These are phyloP conservation scores for Dactylellina leptospora DNA, from an alignment of 2,329 filamentous ascomycete genomes.

Conservation along the genomic window DNA sequence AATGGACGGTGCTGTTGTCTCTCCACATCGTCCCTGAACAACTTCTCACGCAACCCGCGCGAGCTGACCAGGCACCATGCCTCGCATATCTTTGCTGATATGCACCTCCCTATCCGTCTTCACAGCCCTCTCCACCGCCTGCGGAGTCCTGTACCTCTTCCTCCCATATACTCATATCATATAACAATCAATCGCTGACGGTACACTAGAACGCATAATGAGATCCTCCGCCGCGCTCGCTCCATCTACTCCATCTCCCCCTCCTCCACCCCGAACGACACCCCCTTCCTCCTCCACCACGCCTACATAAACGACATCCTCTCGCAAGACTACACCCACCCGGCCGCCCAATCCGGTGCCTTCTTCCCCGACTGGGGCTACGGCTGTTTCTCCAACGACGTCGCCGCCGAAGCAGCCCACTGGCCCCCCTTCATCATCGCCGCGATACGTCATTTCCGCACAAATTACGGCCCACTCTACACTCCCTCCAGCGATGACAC, in stretches of 20 bases:
- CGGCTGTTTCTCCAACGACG: slow-evolving; percentile 56
- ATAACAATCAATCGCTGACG: neutral
- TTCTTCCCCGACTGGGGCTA: slow-evolving; percentile 58
- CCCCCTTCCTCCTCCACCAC: slow-evolving; percentile 29
- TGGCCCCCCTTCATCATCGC: slow-evolving; percentile 57
- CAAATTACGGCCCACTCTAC: slow-evolving; percentile 54
- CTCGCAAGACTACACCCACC: slow-evolving; percentile 26
- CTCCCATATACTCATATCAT: neutral
- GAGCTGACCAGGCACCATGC: neutral
- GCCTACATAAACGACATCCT: slow-evolving; percentile 53
- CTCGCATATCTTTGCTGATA: slow-evolving; percentile 42
- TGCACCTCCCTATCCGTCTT: slow-evolving; percentile 25
- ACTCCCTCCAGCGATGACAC: neutral
- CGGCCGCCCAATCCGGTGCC: slow-evolving; percentile 56
- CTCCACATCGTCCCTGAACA: slow-evolving; percentile 1
- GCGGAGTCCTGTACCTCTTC: slow-evolving; percentile 39
- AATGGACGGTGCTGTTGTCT: neutral
- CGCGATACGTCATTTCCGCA: slow-evolving; percentile 54
- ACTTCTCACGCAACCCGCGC: neutral
- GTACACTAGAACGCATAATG: slow-evolving; percentile 55
- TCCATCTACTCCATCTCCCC: slow-evolving; percentile 56
- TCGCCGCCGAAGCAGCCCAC: slow-evolving; percentile 56
- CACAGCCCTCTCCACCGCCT: slow-evolving; percentile 13
- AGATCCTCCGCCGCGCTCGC: slow-evolving; percentile 55
- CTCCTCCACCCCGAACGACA: slow-evolving; percentile 38